phyloP scores from a whole-genome alignment of 2,329 filamentous ascomycete species.

The Furcasterigmium furcatum region DNA sequence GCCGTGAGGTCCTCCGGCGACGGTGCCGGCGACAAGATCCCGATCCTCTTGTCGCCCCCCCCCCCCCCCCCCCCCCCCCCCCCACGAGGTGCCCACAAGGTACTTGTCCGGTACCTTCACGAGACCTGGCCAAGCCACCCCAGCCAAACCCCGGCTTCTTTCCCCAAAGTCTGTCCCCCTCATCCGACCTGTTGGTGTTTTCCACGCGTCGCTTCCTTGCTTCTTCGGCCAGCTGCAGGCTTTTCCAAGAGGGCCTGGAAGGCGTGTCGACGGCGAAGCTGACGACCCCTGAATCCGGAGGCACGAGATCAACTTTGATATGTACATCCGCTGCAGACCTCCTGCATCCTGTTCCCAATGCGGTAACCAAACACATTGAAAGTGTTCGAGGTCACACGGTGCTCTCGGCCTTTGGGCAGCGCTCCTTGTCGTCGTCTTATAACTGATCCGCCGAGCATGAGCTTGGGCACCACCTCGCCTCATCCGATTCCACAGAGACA shows the following conservation, averaged over 20 bases:
- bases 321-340: conserved; percentile 5
- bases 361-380: conserved; percentile 7
- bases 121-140: background rate
- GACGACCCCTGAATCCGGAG: background rate
- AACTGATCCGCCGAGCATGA: conserved; percentile 6
- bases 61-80: too few relatives aligned
- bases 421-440: conserved; percentile 8
- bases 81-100: background rate
- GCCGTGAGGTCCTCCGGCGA: background rate
- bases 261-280: background rate
- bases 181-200: background rate
- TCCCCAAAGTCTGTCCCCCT: background rate
- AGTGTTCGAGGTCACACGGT: background rate
- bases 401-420: background rate
- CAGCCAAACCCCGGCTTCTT: background rate
- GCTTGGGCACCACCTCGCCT: conserved; percentile 12
- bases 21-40: background rate
- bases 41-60: background rate
- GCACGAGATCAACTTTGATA: background rate
- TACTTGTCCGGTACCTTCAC: background rate
- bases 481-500: too few relatives aligned
- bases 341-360: conserved; percentile 11
- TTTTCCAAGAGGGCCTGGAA: conserved; percentile 2
- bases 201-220: background rate
- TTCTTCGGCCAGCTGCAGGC: conserved; percentile 2